Evolutionary conservation across 164 flowering plant genomes (phyloP).

Genomic region (Liquidambar formosana): DNA sequence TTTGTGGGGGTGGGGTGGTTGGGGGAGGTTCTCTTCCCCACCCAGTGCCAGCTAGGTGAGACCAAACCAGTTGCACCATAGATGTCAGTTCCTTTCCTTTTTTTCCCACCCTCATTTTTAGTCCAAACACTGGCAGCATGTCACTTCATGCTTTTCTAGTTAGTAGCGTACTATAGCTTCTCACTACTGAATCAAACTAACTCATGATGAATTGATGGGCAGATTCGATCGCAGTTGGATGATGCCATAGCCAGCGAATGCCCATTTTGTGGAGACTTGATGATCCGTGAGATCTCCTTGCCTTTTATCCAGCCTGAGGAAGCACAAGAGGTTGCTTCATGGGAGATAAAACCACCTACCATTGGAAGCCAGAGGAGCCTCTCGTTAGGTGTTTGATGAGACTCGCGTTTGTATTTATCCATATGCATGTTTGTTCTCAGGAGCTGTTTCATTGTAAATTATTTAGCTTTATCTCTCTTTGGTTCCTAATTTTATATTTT

Average conservation of each 20-base stretch:
- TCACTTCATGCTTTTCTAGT: no score
- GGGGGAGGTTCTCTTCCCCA: no score
- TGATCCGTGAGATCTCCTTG: slow-evolving; percentile 87
- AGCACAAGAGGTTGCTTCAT: slow-evolving; percentile 56
- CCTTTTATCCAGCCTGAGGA: slow-evolving; percentile 78
- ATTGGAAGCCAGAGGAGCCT: slow-evolving; percentile 59
- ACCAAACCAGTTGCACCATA: no score
- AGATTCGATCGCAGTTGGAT: slow-evolving; percentile 91
- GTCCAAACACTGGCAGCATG: no score
- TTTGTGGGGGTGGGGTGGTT: no score
- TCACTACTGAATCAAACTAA: neutral
- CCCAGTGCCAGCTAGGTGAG: no score
- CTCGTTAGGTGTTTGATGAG: slow-evolving; percentile 43
- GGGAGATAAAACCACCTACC: slow-evolving; percentile 76
- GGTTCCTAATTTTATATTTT: no score
- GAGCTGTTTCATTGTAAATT: neutral
- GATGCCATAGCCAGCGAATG: slow-evolving; percentile 98
- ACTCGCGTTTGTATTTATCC: neutral
- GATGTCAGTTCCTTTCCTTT: no score
- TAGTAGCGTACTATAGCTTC: neutral
- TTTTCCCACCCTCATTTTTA: no score
- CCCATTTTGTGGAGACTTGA: slow-evolving; percentile 96
- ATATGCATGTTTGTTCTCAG: neutral
- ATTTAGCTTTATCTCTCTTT: no score
- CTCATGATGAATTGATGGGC: slow-evolving; percentile 9